Percentiles rank a stretch among this genome's conserved stretches.
Evolutionary conservation across 805 yeast species (phyloP).

Genomic region (Ogataea methylovora): DNA sequence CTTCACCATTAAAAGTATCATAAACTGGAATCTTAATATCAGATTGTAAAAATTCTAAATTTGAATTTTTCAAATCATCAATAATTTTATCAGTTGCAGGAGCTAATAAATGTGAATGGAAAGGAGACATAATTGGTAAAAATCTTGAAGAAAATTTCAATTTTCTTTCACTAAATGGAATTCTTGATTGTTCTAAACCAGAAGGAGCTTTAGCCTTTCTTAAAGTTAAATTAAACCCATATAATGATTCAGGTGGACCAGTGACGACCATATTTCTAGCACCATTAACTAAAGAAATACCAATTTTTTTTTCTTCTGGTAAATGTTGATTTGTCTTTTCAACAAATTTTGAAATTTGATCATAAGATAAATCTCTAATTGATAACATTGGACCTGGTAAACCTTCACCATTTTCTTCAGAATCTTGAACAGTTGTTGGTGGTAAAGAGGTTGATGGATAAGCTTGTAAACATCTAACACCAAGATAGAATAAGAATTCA

Average conservation of each 20-base stretch:
- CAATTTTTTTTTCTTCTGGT: constrained; percentile 86
- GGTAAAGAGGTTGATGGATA: constrained; percentile 94
- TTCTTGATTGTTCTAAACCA: constrained; percentile 91
- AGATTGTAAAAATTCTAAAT: constrained; percentile 45
- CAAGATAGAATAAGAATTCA: constrained; percentile 83
- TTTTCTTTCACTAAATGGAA: constrained; percentile 91
- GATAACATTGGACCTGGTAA: constrained; percentile 97
- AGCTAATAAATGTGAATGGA: constrained; percentile 83
- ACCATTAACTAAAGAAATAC: constrained; percentile 88
- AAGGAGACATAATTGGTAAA: constrained; percentile 92
- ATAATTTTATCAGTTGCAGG: constrained; percentile 63
- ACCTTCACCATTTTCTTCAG: constrained; percentile 92
- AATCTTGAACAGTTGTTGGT: constrained; percentile 87
- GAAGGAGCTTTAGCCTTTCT: constrained; percentile 93
- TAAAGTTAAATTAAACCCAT: constrained; percentile 87
- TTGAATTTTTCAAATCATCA: constrained; percentile 54
- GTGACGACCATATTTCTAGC: constrained; percentile 92
- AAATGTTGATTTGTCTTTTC: constrained; percentile 87
- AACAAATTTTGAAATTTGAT: constrained; percentile 72
- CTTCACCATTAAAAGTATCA: constrained; percentile 82
- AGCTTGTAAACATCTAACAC: constrained; percentile 81
- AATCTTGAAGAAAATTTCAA: constrained; percentile 89
- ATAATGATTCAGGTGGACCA: constrained; percentile 97
- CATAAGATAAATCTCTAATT: constrained; percentile 75
- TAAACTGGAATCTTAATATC: constrained; percentile 78